These are phyloP conservation scores for Citropsis articulata DNA, from an alignment of 345 rosid genomes.

Conservation along the genomic window DNA sequence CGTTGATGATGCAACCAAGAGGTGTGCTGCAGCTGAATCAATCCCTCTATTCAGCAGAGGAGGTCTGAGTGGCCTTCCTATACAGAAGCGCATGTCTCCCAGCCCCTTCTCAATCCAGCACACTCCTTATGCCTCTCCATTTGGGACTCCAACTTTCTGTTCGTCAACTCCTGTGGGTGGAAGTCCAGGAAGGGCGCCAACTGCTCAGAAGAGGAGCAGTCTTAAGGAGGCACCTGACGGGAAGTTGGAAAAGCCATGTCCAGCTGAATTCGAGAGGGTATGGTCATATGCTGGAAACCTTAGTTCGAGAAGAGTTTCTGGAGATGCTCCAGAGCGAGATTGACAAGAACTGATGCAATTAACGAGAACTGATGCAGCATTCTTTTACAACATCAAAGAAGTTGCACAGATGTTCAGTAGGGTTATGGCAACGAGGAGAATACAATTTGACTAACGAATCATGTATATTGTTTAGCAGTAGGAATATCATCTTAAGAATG, in stretches of 20 bases:
- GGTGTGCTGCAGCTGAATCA: conserved; percentile 58
- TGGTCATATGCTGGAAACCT: conserved; percentile 80
- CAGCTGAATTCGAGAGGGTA: conserved; percentile 54
- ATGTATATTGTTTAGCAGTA: conserved; percentile 40
- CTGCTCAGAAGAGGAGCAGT: conserved; percentile 35
- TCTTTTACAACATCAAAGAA: background rate
- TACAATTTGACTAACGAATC: conserved; percentile 17
- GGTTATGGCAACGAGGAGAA: background rate
- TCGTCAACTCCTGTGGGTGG: conserved; percentile 51
- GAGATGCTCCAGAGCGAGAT: conserved; percentile 86
- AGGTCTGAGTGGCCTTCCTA: conserved; percentile 54
- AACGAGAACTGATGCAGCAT: conserved; percentile 17
- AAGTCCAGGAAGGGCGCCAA: conserved; percentile 56
- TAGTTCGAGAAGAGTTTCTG: conserved; percentile 59
- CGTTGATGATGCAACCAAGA: conserved; percentile 71
- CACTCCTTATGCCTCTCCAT: conserved; percentile 68
- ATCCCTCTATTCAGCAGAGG: conserved; percentile 60
- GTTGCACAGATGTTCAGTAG: background rate
- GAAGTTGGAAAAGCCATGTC: conserved; percentile 31
- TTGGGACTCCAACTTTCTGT: conserved; percentile 62
- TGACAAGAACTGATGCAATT: conserved; percentile 40
- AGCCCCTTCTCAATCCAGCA: conserved; percentile 68
- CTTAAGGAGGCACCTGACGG: conserved; percentile 40
- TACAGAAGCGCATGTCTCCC: conserved; percentile 71
- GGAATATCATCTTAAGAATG: conserved; percentile 24